Conservation (phyloP, 192 early-diverging fungal genomes). For the Spizellomyces punctatus region DNA sequence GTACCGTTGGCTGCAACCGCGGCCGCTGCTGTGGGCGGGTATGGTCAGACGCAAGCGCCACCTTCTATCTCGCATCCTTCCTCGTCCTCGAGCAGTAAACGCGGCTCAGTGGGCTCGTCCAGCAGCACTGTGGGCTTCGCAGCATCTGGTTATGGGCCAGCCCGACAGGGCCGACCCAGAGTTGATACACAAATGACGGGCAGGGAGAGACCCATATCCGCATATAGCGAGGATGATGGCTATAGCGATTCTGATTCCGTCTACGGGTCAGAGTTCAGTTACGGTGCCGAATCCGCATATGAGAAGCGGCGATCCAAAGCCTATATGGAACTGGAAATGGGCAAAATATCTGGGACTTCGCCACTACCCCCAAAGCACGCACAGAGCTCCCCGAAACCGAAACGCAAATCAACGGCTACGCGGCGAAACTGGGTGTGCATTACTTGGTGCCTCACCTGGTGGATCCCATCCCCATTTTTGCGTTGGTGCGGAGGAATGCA, state of each 20-base stretch:
- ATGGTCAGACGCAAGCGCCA: background rate
- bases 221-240: background rate
- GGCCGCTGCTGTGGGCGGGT: background rate
- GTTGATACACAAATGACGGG: background rate
- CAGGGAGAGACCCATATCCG: background rate
- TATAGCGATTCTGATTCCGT: constrained; percentile 28
- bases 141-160: background rate
- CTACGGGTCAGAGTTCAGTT: constrained; percentile 41
- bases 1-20: background rate
- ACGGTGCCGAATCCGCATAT: background rate
- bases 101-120: background rate
- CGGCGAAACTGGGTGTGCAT: constrained; percentile 58
- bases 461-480: constrained; percentile 61
- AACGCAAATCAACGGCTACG: constrained; percentile 44
- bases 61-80: background rate
- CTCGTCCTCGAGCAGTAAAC: background rate
- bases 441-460: constrained; percentile 76
- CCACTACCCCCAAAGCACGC: background rate
- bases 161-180: background rate
- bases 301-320: background rate
- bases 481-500: constrained; percentile 63
- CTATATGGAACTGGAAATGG: constrained; percentile 38
- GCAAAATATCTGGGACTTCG: background rate
- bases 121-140: background rate
- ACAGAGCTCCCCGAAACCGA: background rate